These are phyloP conservation scores for Agaricus sinodeliciosus DNA, from an alignment of 768 basidiomycete genomes.

Conservation along the genomic window DNA sequence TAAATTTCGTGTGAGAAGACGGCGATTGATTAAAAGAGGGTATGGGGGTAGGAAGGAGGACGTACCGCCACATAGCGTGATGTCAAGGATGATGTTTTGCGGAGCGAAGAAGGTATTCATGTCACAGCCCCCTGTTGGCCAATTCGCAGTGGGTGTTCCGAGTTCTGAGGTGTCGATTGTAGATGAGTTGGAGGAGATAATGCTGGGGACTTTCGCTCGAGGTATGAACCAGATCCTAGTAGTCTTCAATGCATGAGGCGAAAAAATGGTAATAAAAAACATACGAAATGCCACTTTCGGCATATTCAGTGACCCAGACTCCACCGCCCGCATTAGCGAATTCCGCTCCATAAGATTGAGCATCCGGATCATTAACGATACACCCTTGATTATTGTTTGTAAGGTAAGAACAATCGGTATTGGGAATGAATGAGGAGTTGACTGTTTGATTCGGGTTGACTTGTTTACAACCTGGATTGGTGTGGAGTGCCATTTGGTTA, in stretches of 20 bases:
- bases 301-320: slow-evolving; percentile 71
- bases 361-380: slow-evolving; percentile 46
- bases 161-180: slow-evolving; percentile 48
- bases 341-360: slow-evolving; percentile 54
- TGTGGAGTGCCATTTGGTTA: slow-evolving; percentile 70
- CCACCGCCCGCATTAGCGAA: slow-evolving; percentile 68
- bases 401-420: slow-evolving; percentile 46
- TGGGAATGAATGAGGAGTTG: slow-evolving; percentile 40
- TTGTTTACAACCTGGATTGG: slow-evolving; percentile 51
- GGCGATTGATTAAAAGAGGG: no score
- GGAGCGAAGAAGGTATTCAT: slow-evolving; percentile 48
- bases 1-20: no score
- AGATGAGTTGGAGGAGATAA: slow-evolving; percentile 41
- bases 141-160: slow-evolving; percentile 67
- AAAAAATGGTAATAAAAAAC: slow-evolving; percentile 15
- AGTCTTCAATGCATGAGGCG: background rate
- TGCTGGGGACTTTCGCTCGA: slow-evolving; percentile 40
- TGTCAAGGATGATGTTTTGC: slow-evolving; percentile 67
- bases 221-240: slow-evolving; percentile 55
- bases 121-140: slow-evolving; percentile 51
- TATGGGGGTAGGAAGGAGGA: background rate
- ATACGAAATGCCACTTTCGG: slow-evolving; percentile 55
- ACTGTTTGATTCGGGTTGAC: slow-evolving; percentile 36
- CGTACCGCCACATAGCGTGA: slow-evolving; percentile 55
- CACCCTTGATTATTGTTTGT: slow-evolving; percentile 57